phyloP scores from a whole-genome alignment of 2,329 filamentous ascomycete species.

The Neofusicoccum kwambonambiense region DNA sequence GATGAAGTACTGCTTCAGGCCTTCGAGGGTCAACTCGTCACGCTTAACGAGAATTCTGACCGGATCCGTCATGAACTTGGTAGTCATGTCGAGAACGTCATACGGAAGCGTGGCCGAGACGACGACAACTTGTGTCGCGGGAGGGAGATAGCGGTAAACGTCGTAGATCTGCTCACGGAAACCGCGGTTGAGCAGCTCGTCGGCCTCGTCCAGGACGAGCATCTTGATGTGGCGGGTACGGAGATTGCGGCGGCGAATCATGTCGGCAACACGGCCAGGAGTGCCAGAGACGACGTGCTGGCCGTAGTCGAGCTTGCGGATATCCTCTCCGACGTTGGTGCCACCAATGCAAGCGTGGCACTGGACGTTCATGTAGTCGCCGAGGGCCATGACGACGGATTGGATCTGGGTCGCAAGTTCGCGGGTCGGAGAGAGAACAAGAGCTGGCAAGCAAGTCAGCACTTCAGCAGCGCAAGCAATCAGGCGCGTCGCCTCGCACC shows the following conservation, averaged over 20 bases:
- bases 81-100: conserved; percentile 98
- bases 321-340: conserved; percentile 97
- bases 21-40: conserved; percentile 96
- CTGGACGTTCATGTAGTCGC: conserved; percentile 99
- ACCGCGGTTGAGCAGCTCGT: conserved; percentile 83
- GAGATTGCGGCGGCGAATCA: conserved; percentile 73
- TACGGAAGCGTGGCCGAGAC: conserved; percentile 95
- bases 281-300: conserved; percentile 98
- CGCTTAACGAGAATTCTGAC: conserved; percentile 96
- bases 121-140: conserved; percentile 96
- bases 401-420: conserved; percentile 98
- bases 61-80: conserved; percentile 99
- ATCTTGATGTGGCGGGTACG: conserved; percentile 76
- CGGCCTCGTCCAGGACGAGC: conserved; percentile 73
- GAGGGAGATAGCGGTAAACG: conserved; percentile 94
- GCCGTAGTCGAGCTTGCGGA: conserved; percentile 94
- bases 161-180: conserved; percentile 99
- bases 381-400: conserved; percentile 98
- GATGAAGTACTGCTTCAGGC: conserved; percentile 98
- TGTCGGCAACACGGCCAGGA: conserved; percentile 89
- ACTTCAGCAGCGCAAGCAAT: neutral
- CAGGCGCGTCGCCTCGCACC: conserved; percentile 36
- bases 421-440: conserved; percentile 92
- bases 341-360: conserved; percentile 98
- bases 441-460: conserved; percentile 51